phyloP scores from a whole-genome alignment of 345 rosid species.

The Eucalyptus victrix region DNA sequence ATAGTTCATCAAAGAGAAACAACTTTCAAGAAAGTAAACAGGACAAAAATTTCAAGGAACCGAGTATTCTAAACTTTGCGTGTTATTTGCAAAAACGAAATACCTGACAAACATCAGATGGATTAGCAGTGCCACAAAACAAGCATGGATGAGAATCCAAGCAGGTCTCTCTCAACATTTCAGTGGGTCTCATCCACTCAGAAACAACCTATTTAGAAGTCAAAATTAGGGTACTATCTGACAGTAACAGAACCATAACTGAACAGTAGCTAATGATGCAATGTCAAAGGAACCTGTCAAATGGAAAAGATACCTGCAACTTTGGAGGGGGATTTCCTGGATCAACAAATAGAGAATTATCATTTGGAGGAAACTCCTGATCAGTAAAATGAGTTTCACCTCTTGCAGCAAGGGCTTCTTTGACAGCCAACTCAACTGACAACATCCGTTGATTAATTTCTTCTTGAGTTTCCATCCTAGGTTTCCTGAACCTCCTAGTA shows the following conservation, averaged over 20 bases:
- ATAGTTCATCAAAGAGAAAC: background rate
- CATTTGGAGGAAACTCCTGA: slow-evolving; percentile 96
- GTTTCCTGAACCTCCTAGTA: slow-evolving; percentile 83
- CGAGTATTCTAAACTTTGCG: background rate
- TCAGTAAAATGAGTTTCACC: slow-evolving; percentile 89
- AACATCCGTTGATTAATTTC: slow-evolving; percentile 95
- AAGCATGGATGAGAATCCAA: slow-evolving; percentile 67
- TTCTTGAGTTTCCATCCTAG: slow-evolving; percentile 90
- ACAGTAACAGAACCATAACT: background rate
- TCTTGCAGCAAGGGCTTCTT: slow-evolving; percentile 86
- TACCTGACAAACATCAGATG: slow-evolving; percentile 99
- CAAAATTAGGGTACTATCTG: slow-evolving; percentile 6
- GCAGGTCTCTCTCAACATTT: slow-evolving; percentile 55
- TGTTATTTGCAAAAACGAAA: background rate
- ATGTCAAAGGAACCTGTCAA: background rate
- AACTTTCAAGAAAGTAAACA: background rate
- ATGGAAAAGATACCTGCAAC: slow-evolving; percentile 57
- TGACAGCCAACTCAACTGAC: slow-evolving; percentile 94
- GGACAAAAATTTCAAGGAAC: background rate
- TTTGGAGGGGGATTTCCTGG: slow-evolving; percentile 73
- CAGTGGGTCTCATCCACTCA: slow-evolving; percentile 95
- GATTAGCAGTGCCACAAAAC: slow-evolving; percentile 85
- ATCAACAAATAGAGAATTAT: slow-evolving; percentile 83
- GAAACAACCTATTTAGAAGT: slow-evolving; percentile 66
- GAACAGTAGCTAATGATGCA: background rate